Conservation (phyloP, 345 rosid genomes). For the Raphanus sativus region DNA sequence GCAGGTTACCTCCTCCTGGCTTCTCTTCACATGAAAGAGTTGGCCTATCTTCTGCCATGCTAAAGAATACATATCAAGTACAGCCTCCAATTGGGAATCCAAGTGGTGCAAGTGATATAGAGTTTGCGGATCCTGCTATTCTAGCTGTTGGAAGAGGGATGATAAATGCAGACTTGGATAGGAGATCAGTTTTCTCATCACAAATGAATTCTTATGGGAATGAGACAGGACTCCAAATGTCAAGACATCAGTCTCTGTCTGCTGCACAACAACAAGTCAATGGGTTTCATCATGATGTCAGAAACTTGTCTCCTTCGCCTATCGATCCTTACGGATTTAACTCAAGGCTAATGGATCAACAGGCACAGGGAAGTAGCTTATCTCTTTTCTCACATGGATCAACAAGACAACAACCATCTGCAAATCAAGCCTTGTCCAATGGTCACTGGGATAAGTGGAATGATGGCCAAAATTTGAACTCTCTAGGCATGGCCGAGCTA, state of each 20-base stretch:
- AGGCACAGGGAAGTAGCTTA: constrained; percentile 51
- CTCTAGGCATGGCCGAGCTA: constrained; percentile 60
- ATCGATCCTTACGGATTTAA: constrained; percentile 57
- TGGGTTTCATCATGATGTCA: constrained; percentile 50
- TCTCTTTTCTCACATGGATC: constrained; percentile 51
- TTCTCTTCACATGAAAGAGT: constrained; percentile 75
- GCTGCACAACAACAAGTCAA: constrained; percentile 30
- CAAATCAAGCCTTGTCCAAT: constrained; percentile 58
- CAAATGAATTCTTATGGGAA: constrained; percentile 54
- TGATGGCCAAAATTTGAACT: constrained; percentile 57
- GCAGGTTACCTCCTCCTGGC: constrained; percentile 95
- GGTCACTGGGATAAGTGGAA: constrained; percentile 85
- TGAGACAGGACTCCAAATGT: constrained; percentile 63
- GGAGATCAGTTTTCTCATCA: constrained; percentile 52
- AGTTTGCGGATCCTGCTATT: constrained; percentile 94
- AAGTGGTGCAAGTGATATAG: constrained; percentile 60
- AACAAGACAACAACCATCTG: constrained; percentile 54
- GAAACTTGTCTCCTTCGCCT: constrained; percentile 58
- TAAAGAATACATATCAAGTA: constrained; percentile 58
- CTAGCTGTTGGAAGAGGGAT: constrained; percentile 91
- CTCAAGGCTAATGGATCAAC: constrained; percentile 64
- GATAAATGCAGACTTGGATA: constrained; percentile 55
- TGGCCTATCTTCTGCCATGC: constrained; percentile 58
- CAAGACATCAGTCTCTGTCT: constrained; percentile 73
- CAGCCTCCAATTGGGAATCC: constrained; percentile 39